Base-by-base conservation (phyloP, 768 basidiomycete species). In the Coprinopsis cinerea region DNA sequence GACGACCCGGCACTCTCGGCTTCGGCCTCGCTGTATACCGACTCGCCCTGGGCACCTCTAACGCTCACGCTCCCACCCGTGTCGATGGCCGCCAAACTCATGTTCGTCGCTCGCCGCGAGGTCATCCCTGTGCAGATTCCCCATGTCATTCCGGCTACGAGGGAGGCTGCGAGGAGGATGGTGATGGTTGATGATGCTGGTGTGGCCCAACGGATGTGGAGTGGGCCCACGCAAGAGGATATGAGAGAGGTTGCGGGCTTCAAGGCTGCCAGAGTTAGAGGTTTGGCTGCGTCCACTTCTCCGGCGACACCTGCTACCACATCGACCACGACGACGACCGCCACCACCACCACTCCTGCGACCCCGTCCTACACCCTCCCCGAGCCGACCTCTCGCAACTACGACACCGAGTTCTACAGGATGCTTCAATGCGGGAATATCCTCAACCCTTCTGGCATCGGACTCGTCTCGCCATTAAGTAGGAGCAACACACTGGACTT, bases 101-200 rank as follows among this genome's bases (percentile, higher is more conserved):
- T 85, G 27, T 88, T 77, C 65, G 73, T 84, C 41, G 69, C 81
- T 9, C 76, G 80, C 17, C 68, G 76, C 23, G 83, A 88, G 53
- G 55, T 73, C 6, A 57, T 64, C 2, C 68, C 73, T 0, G 68
- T 83, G 51, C 59, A 48, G 11, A 57, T 78, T 24, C 77, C 79
- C 2, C 60, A 64, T 0, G 62, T 66, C 35, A 55, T 75, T 5
- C 70, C 66, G 10, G 57, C 56, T 9, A 64, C 55, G 2, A 57
- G 68, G 4, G 67, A 54, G 15, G 61, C 62, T 3, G 60, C 59
- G 30, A 7, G 30, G 30, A 32, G 30, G 30, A 15, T 32, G 30
- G 15, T 7, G 30, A 32, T 7, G 30, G 30, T 9, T 7, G 30
- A 32, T 32, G 30, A 15, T 3, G 35, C 52, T 1, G 60, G 57